A percentile compares a stretch with the other conserved stretches of the same genome.
phyloP scores from a whole-genome alignment of 352 stramenopile species.

The Pythium graminicola region DNA sequence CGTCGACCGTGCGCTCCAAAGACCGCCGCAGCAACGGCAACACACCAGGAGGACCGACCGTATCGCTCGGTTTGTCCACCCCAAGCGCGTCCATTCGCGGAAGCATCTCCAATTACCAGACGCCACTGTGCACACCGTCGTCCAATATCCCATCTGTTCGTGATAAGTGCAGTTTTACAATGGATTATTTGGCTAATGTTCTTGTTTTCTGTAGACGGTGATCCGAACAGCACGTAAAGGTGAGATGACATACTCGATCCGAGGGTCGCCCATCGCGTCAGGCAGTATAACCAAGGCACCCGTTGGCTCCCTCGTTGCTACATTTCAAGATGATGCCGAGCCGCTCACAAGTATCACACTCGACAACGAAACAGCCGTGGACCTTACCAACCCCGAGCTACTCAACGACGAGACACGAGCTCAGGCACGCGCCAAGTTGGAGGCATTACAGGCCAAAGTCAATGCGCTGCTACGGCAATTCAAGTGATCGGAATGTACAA shows the following conservation, averaged over 20 bases:
- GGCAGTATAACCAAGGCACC: constrained; percentile 51
- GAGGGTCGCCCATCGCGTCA: constrained; percentile 59
- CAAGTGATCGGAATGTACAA: constrained; percentile 26
- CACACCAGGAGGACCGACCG: constrained; percentile 10
- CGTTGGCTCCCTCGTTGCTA: constrained; percentile 47
- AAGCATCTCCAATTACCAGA: constrained; percentile 22
- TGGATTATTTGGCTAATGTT: too few relatives aligned
- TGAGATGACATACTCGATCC: constrained; percentile 62
- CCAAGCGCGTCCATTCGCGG: constrained; percentile 13
- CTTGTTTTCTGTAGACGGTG: constrained; percentile 28
- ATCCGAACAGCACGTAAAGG: constrained; percentile 65
- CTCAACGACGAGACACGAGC: constrained; percentile 51
- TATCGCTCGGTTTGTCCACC: constrained; percentile 15
- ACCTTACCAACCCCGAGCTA: constrained; percentile 58
- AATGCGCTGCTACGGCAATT: constrained; percentile 55
- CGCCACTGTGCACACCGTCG: constrained; percentile 19
- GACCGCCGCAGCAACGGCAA: constrained; percentile 23
- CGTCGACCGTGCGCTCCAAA: constrained; percentile 27
- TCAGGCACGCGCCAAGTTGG: constrained; percentile 51
- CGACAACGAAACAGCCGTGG: constrained; percentile 49
- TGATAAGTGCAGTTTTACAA: too few relatives aligned
- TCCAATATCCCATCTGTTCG: constrained; percentile 31
- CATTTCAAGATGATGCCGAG: constrained; percentile 43
- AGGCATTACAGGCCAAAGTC: constrained; percentile 66
- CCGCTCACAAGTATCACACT: constrained; percentile 49